Percentiles rank a stretch among this genome's conserved stretches.
phyloP scores from a whole-genome alignment of 2,329 filamentous ascomycete genomes.

The Colletotrichum sublineola region DNA sequence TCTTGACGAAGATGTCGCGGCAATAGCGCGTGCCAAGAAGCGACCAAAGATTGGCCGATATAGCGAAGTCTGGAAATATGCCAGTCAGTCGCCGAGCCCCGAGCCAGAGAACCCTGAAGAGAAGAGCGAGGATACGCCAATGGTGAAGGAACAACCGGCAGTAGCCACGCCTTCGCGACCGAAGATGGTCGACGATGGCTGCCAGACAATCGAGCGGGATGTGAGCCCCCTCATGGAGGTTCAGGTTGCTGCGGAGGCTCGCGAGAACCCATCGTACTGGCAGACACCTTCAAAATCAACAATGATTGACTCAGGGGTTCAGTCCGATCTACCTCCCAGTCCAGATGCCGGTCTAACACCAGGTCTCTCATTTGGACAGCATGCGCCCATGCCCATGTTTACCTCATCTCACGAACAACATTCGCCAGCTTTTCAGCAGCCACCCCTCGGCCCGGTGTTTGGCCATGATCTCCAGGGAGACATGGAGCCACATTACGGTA shows the following conservation, averaged over 20 bases:
- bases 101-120: constrained; percentile 59
- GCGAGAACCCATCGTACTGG: constrained; percentile 23
- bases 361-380: constrained; percentile 17
- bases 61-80: constrained; percentile 80
- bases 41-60: constrained; percentile 76
- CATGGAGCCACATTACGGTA: constrained; percentile 24
- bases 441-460: constrained; percentile 22
- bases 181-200: constrained; percentile 49
- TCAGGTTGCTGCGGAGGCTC: constrained; percentile 38
- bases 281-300: constrained; percentile 37
- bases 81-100: constrained; percentile 78
- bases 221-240: constrained; percentile 41
- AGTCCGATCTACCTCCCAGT: constrained; percentile 18
- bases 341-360: constrained; percentile 1
- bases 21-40: constrained; percentile 75
- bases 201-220: constrained; percentile 49
- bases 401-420: constrained; percentile 31
- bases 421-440: constrained; percentile 28
- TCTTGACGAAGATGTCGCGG: constrained; percentile 77
- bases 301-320: constrained; percentile 37
- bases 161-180: constrained; percentile 42
- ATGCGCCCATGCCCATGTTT: constrained; percentile 26
- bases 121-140: constrained; percentile 42
- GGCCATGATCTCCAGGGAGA: constrained; percentile 11
- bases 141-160: constrained; percentile 24